Percentiles rank a stretch among this genome's conserved stretches.
phyloP scores from a whole-genome alignment of 2,329 filamentous ascomycete genomes.

The Diaporthe capsici region DNA sequence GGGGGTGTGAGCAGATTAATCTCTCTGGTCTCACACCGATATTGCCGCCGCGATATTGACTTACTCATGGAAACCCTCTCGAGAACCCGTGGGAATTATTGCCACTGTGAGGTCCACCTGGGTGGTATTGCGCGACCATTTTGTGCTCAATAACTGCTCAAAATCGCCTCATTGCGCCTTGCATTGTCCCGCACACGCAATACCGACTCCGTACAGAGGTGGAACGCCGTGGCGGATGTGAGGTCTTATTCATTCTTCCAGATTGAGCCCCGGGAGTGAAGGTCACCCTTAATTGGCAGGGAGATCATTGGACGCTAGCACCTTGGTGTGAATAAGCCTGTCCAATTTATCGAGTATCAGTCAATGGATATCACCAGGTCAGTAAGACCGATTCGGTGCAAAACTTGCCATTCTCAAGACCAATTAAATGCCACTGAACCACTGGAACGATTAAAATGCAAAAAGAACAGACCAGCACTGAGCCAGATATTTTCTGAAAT shows the following conservation, averaged over 20 bases:
- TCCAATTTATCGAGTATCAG: too few species aligned
- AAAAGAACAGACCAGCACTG: neutral
- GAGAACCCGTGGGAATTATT: neutral
- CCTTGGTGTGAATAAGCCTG: too few species aligned
- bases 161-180: neutral
- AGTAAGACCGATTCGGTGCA: neutral
- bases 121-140: neutral
- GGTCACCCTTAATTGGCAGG: neutral
- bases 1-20: conserved; percentile 30
- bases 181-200: neutral
- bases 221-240: neutral
- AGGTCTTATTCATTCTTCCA: neutral
- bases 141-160: conserved; percentile 30
- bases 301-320: too few species aligned
- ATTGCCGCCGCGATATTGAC: neutral
- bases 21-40: neutral
- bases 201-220: neutral
- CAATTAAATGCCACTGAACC: too few species aligned
- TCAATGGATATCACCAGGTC: neutral
- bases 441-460: neutral
- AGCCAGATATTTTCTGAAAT: neutral
- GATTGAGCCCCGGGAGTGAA: neutral
- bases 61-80: neutral
- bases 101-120: neutral
- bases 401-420: neutral